Conservation (phyloP, 768 basidiomycete species). For the Mycena crocata region DNA sequence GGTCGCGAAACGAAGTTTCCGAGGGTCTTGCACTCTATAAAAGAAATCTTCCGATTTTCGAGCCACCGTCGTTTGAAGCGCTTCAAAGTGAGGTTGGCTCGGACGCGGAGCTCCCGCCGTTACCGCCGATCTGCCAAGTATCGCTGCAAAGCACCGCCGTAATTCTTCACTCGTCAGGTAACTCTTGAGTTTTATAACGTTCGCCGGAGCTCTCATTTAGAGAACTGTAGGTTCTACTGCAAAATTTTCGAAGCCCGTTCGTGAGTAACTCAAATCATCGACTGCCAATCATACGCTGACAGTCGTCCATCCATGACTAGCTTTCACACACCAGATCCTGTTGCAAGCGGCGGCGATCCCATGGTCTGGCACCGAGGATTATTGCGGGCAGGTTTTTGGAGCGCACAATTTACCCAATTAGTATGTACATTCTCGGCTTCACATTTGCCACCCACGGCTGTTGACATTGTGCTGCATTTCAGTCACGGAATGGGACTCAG, state of each 20-base stretch:
- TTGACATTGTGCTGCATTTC: too few relatives aligned
- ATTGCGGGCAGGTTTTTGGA: conserved; percentile 7
- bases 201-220: not conserved
- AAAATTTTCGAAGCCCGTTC: conserved; percentile 19
- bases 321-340: conserved; percentile 5
- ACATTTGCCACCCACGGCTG: too few relatives aligned
- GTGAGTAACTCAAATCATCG: conserved; percentile 10
- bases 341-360: conserved; percentile 4
- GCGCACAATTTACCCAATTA: conserved; percentile 14
- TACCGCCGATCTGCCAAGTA: not conserved
- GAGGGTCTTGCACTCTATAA: not conserved
- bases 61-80: conserved; percentile 1
- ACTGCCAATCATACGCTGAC: too few relatives aligned
- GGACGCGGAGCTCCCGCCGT: too few relatives aligned
- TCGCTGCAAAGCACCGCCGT: not conserved
- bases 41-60: conserved; percentile 2
- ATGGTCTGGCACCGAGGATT: conserved; percentile 1
- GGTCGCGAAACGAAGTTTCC: not conserved
- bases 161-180: conserved; percentile 16
- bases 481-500: conserved; percentile 7
- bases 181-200: not conserved
- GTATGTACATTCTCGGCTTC: not conserved
- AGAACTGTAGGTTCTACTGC: conserved; percentile 21
- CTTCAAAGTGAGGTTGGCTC: not conserved
- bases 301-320: too few relatives aligned